Percentiles rank a stretch among this genome's conserved stretches.
These are phyloP conservation scores for Colletotrichum kahawae DNA, from an alignment of 2,329 filamentous ascomycete genomes.

Conservation along the genomic window DNA sequence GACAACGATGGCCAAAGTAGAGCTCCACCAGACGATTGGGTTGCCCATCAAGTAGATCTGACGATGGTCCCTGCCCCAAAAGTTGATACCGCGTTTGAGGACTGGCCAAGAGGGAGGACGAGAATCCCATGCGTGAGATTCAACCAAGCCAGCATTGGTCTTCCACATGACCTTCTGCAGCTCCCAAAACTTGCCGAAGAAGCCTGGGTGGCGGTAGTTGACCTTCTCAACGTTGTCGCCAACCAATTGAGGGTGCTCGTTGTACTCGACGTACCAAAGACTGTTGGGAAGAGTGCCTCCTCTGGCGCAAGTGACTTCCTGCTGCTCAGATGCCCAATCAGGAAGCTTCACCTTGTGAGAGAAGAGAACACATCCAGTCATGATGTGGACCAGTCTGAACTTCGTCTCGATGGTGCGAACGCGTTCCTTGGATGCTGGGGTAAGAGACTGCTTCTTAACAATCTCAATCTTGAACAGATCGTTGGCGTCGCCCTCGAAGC, in stretches of 20 bases:
- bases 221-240: slow-evolving; percentile 83
- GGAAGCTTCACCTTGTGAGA: slow-evolving; percentile 99
- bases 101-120: slow-evolving; percentile 93
- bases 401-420: slow-evolving; percentile 95
- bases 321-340: slow-evolving; percentile 97
- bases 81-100: slow-evolving; percentile 94
- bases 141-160: slow-evolving; percentile 93
- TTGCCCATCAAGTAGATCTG: slow-evolving; percentile 98
- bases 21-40: slow-evolving; percentile 92
- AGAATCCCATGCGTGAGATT: slow-evolving; percentile 98
- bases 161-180: slow-evolving; percentile 98
- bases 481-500: slow-evolving; percentile 95
- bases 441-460: slow-evolving; percentile 84
- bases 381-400: slow-evolving; percentile 92
- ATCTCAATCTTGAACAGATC: slow-evolving; percentile 96
- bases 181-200: slow-evolving; percentile 98
- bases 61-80: slow-evolving; percentile 93
- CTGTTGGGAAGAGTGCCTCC: slow-evolving; percentile 94
- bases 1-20: slow-evolving; percentile 75
- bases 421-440: slow-evolving; percentile 78
- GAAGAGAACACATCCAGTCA: slow-evolving; percentile 96
- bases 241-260: slow-evolving; percentile 77
- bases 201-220: slow-evolving; percentile 93
- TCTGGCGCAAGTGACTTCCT: slow-evolving; percentile 97
- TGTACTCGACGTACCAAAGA: slow-evolving; percentile 94